Evolutionary conservation across 441 rosid genomes (phyloP), one percentile per base, ranked within the genome.

Genomic region (Arabidopsis hybrid): DNA sequence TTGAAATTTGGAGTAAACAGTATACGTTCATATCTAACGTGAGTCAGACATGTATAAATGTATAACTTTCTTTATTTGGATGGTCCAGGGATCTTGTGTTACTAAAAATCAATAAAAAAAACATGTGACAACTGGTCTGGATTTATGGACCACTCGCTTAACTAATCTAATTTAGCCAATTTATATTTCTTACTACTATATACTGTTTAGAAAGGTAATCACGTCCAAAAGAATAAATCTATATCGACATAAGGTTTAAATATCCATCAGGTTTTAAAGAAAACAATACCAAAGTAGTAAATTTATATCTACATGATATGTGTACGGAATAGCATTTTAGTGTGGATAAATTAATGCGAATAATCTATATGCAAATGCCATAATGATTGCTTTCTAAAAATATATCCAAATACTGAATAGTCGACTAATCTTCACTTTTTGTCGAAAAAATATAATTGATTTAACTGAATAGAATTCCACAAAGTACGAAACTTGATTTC

Each of bases 81-180:
- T 60, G 73, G 74, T 75, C 74, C 69, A 72, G 40, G 51, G 56
- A 56, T 75, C 69, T 61, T 53, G 79, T 74, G 69, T 39, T 53
- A 60, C 45, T 52, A 68, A 51, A 61, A 74, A 40, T 74, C 62
- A 60, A 67, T 60, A 67, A 66, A 51, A 60, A 57, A 51, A 74
- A 68, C 62, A 60, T 21, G 56, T 32, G 61, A 60, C 56, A 60
- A 17, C 12, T 67, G 29, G 18, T 43, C 73, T 53, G 52, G 70
- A 69, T 61, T 2, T 36, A 29, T 38, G 70, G 65, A 62, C 75
- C 65, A 67, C 50, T 60, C 46, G 32, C 31, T 74, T 17, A 34
- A 52, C 56, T 60, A 51, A 42, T 67, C 68, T 21, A n/a, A 60
- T 49, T 66, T 21, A 58, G 14, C 60, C 39, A 57, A 10, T 6